Conservation (phyloP, 768 basidiomycete species). For the Termitomyces titanicus region DNA sequence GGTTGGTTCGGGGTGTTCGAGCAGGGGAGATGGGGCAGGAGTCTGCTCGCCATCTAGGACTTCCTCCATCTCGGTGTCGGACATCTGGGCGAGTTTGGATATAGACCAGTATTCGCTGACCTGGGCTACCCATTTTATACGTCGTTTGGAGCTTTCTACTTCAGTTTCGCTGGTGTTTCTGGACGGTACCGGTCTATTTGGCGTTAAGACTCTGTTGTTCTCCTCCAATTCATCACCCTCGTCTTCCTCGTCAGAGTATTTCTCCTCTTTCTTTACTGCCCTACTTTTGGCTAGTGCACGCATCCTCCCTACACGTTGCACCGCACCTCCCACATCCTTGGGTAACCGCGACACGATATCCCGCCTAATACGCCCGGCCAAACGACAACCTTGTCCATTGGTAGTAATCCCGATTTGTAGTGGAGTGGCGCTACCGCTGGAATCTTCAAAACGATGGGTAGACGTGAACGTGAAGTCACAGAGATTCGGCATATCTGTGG, state of each 20-base stretch:
- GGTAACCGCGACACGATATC: slow-evolving; percentile 80
- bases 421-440: slow-evolving; percentile 40
- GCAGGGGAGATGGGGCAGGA: slow-evolving; percentile 10
- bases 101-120: slow-evolving; percentile 97
- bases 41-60: slow-evolving; percentile 43
- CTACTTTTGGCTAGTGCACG: slow-evolving; percentile 43
- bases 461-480: slow-evolving; percentile 91
- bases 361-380: slow-evolving; percentile 74
- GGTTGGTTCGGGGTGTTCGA: slow-evolving; percentile 2
- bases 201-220: slow-evolving; percentile 51
- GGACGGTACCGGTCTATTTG: slow-evolving; percentile 66
- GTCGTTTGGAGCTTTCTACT: slow-evolving; percentile 48
- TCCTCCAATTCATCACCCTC: slow-evolving; percentile 46
- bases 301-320: slow-evolving; percentile 68
- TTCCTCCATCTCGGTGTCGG: slow-evolving; percentile 62
- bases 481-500: slow-evolving; percentile 81
- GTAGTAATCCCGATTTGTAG: slow-evolving; percentile 85
- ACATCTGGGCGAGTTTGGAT: slow-evolving; percentile 67
- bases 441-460: slow-evolving; percentile 73
- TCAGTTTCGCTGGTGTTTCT: slow-evolving; percentile 35
- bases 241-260: slow-evolving; percentile 16
- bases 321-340: slow-evolving; percentile 68
- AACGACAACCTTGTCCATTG: slow-evolving; percentile 86
- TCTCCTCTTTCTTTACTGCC: slow-evolving; percentile 10
- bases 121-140: slow-evolving; percentile 93